Evolutionary conservation across 2,329 filamentous ascomycete genomes (phyloP), one percentile per base, ranked within the genome.

Genomic region (Chrysoporthe austroafricana): DNA sequence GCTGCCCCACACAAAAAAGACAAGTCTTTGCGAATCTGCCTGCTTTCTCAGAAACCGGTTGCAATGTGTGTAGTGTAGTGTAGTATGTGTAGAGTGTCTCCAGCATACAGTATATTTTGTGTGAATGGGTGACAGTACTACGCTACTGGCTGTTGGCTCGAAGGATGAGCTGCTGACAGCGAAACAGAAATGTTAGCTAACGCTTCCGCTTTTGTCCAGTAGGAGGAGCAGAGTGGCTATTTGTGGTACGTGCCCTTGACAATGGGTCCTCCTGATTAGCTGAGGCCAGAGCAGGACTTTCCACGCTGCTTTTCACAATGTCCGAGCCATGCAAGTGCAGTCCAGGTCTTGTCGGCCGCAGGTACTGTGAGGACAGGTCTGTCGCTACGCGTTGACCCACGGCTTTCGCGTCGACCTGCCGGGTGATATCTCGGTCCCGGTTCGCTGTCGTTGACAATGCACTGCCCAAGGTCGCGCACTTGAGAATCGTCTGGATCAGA

Each of bases 401-500:
- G 34, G 80, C 80, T 70, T 83, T 84, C 59, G 81, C 82, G 60
- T 85, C 83, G 43, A 79, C 79, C 63, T 84, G 82, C 63, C 84
- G 84, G 71, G 77, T 85, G 72, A 85, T 79, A 77, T 87, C 87
- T 67, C 84, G 83, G 76, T 90, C 88, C 62, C 88, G 81, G 74
- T 90, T 65, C 18, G 63, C 9, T 77, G 96, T n/a, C 79, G 93
- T 91, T 77, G 96, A 92, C 64, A 96, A 84, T 62, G 91, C 90
- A 58, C 93, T 91, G 67, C 95, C 94, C 44, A 98, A 89, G 4
- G 96, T 97, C 14, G 94, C 95, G 77, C 95, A 98, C 79, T 97
- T 97, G 71, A 98, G 87, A 69, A 99, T 98, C 0, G 94, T 97
- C 81, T 98, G 95, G 75, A 98, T 97, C 75, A 98, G 90, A 78